Evolutionary conservation across 1,139 yeast species (phyloP).

Genomic region (Yamadazyma membranifaciens): DNA sequence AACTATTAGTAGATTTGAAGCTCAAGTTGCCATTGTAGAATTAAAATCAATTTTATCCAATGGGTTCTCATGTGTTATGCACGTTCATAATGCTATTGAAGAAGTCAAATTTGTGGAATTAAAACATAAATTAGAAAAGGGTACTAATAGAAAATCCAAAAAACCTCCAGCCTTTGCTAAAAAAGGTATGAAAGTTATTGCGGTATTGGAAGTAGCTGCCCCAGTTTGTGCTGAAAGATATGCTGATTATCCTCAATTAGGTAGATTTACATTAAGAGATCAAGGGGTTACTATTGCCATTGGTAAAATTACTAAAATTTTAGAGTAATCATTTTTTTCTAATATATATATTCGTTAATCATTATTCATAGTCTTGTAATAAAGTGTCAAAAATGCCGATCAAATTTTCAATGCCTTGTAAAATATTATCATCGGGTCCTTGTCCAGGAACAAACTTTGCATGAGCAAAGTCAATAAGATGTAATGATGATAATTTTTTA

Average conservation of each 20-base stretch:
- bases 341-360: conserved; percentile 1
- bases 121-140: conserved; percentile 91
- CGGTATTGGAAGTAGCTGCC: conserved; percentile 77
- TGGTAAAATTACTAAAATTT: conserved; percentile 85
- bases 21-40: conserved; percentile 96
- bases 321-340: conserved; percentile 22
- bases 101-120: conserved; percentile 82
- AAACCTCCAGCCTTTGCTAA: conserved; percentile 98
- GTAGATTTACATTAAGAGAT: conserved; percentile 97
- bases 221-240: conserved; percentile 94
- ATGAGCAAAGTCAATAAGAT: conserved; percentile 90
- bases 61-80: conserved; percentile 98
- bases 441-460: conserved; percentile 59
- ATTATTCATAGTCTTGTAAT: conserved; percentile 1
- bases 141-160: conserved; percentile 94
- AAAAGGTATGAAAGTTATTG: conserved; percentile 98
- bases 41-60: conserved; percentile 89
- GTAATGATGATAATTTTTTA: conserved; percentile 34
- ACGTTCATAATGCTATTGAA: conserved; percentile 96
- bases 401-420: conserved; percentile 66
- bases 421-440: conserved; percentile 70
- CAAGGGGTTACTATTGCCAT: conserved; percentile 98
- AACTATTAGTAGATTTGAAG: conserved; percentile 87
- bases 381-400: conserved; percentile 37
- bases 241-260: conserved; percentile 89